Percentiles rank a stretch among this genome's conserved stretches.
Conservation (phyloP, 1,284 basidiomycete species). For the Sporisorium exsertum region DNA sequence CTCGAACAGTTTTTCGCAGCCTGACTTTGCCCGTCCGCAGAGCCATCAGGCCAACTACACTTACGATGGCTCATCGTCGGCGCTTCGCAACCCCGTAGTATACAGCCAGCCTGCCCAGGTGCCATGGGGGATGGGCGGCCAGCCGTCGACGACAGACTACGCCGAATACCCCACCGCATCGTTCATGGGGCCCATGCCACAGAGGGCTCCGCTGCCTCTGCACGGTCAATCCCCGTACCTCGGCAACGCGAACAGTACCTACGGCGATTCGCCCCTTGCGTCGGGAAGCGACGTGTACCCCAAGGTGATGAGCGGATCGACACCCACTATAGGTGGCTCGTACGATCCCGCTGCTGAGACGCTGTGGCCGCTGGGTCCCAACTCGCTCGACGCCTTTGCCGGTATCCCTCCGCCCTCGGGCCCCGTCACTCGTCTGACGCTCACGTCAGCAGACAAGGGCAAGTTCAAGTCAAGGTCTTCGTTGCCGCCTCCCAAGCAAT, state of each 20-base stretch:
- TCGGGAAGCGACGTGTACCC: slow-evolving; percentile 21
- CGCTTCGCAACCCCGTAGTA: slow-evolving; percentile 39
- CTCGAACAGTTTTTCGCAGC: slow-evolving; percentile 23
- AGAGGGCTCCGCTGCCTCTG: slow-evolving; percentile 14
- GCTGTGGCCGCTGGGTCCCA: slow-evolving; percentile 39
- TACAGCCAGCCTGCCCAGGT: slow-evolving; percentile 40
- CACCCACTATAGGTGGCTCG: slow-evolving; percentile 10
- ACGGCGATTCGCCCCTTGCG: slow-evolving; percentile 27
- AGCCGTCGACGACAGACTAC: slow-evolving; percentile 19
- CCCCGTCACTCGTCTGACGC: slow-evolving; percentile 31
- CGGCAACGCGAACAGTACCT: slow-evolving; percentile 19
- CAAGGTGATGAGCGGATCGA: slow-evolving; percentile 19
- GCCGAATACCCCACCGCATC: slow-evolving; percentile 43
- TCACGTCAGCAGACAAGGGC: slow-evolving; percentile 36
- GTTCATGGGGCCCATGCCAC: slow-evolving; percentile 26
- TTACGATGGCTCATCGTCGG: slow-evolving; percentile 36
- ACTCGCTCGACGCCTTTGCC: slow-evolving; percentile 46
- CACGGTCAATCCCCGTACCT: slow-evolving; percentile 21
- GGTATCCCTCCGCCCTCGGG: slow-evolving; percentile 32
- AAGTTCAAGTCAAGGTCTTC: slow-evolving; percentile 33
- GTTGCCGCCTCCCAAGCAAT: slow-evolving; percentile 47
- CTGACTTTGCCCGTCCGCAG: slow-evolving; percentile 24
- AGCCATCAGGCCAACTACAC: slow-evolving; percentile 26
- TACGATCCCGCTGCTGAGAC: slow-evolving; percentile 40
- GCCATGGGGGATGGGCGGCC: slow-evolving; percentile 20